These are phyloP conservation scores for Diaporthe ilicicola DNA, from an alignment of 2,329 filamentous ascomycete species.

Conservation along the genomic window DNA sequence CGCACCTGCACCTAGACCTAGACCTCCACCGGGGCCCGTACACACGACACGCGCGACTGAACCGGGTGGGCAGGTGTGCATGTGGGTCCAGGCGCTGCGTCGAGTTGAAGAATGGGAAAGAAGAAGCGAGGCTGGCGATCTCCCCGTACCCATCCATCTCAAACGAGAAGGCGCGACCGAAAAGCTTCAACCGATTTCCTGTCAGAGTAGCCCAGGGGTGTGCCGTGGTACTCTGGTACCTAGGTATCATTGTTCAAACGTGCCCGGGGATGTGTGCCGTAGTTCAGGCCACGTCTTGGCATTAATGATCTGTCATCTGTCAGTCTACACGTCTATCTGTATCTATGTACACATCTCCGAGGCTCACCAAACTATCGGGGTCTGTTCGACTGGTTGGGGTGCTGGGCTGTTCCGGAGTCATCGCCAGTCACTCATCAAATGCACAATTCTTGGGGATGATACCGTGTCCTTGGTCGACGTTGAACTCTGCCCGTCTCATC, in stretches of 20 bases:
- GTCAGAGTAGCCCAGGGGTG: not conserved
- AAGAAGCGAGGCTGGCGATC: conserved; percentile 12
- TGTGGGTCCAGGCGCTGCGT: not conserved
- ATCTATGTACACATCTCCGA: too few species aligned
- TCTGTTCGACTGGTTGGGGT: not conserved
- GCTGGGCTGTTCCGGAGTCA: not conserved
- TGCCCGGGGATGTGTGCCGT: not conserved
- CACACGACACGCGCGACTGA: conserved; percentile 7
- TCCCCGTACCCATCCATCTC: not conserved
- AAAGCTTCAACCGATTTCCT: not conserved
- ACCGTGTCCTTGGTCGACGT: not conserved
- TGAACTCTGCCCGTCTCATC: not conserved
- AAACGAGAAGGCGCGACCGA: conserved; percentile 20
- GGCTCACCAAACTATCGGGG: not conserved
- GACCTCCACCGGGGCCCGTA: not conserved
- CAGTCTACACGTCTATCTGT: too few species aligned
- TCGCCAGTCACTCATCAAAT: not conserved
- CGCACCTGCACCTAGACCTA: too few species aligned
- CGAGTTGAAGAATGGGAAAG: not conserved
- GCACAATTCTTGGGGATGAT: not conserved
- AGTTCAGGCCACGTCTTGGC: conserved; percentile 9
- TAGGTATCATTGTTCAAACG: not conserved
- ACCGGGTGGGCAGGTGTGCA: not conserved
- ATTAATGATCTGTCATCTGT: conserved; percentile 9
- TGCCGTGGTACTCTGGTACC: not conserved